Evolutionary conservation across 768 basidiomycete genomes (phyloP), one percentile per base, ranked within the genome.

Genomic region (Mycena capillaripes): DNA sequence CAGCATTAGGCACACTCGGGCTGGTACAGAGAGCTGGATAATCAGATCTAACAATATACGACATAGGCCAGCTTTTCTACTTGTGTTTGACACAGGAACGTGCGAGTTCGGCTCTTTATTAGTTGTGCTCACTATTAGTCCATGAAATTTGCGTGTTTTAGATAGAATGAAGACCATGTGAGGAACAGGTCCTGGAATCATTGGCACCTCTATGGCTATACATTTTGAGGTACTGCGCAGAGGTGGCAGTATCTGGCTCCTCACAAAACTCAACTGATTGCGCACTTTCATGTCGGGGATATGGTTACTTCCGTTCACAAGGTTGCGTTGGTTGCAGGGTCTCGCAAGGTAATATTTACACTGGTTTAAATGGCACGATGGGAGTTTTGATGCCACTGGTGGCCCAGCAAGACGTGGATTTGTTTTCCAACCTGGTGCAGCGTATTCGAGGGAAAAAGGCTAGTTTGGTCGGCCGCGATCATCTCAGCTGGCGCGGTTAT

Each of bases 351-450:
- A 9, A 85, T 99, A 34, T 82, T 21, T 99, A 98, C 84, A 98
- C 97, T 0, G 93, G 97, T 10, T 83, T 98, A 16, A 95, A 96
- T 69, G 97, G 97, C 1, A 97, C 96, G 32, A 91, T 99, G 62
- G 97, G 97, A 27, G 92, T 98, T 16, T 86, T 98, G 32, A 91
- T 98, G 1, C 97, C 97, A 0, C 97, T 99, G 76, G 92, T 95
- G 55, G 96, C 96, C 9, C 96, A 95, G 83, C 97, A 98, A 79
- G 98, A 99, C 79, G 95, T 98, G 46, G 97, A 99, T 78, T 97
- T 99, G 80, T 96, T 99, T 81, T 93, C 94, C 60, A 97, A 95
- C 21, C 85, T 97, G 72, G 97, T 97, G 82, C 94, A 95, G 82
- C 96, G 96, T 81, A 92, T 97, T 90, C 90, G 96, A 60, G 92